Base-by-base conservation (phyloP, 192 early-diverging fungal species). In the Linnemannia zychae region DNA sequence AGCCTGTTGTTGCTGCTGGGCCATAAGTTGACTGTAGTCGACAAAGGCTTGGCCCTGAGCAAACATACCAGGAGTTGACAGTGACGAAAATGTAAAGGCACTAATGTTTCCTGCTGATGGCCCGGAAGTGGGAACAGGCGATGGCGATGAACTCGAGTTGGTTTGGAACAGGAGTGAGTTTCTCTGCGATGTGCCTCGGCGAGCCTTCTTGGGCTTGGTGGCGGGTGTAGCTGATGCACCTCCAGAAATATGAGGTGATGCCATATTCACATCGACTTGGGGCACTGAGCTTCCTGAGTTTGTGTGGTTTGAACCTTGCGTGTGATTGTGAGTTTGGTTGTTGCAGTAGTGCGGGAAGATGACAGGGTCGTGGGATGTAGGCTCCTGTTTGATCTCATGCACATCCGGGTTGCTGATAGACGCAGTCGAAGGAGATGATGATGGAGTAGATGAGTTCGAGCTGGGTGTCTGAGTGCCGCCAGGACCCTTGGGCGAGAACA, bases 41-140 rank as follows among this genome's bases (percentile, higher is more conserved):
- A 85, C 68, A 73, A 79, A 85, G 1, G 77, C 83, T 52, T 85
- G 83, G 11, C 78, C 83, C 38, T 85, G 77, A 6, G 77, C 72
- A n/a, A 85, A 85, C 83, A 79, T 85, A 7, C 74, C 83, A 20
- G 78, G 83, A 2, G 74, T 85, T 33, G 83, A 85, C 47, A 85
- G 28, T 1, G 83, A 85, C 16, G 83, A 53, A n/a, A 79, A 85
- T 0, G 78, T 85, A 31, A 85, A 85, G 2, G 52, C 17, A 0
- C 67, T 49, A 24, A 72, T 44, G 15, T 57, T 49, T 46, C 37
- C 44, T 34, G 34, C 0, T 16, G 63, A 24, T 20, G 60, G 40
- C 38, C 47, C 37, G 3, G 36, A 33, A 11, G 44, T 18, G 34
- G 53, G 80, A 76, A 33, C 24, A 6, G 47, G 18, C 34, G 40